These are phyloP conservation scores for Neoboletus brunneissimus DNA, from an alignment of 768 basidiomycete species.

Conservation along the genomic window DNA sequence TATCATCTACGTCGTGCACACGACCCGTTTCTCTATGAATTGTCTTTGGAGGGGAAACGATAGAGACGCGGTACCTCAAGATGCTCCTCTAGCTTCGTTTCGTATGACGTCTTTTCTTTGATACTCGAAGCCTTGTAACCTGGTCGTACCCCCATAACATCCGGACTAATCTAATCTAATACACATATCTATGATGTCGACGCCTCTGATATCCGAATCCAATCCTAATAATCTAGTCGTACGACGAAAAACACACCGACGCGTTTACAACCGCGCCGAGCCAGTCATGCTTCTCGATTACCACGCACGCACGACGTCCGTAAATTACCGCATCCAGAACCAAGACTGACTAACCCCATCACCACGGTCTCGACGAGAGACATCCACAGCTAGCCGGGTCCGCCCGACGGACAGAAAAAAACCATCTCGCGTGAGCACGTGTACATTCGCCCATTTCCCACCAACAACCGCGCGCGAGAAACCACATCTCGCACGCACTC, in stretches of 20 bases:
- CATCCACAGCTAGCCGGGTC: not conserved
- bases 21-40: not conserved
- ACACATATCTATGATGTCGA: not conserved
- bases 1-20: conserved; percentile 15
- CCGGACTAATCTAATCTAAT: too few relatives aligned
- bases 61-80: conserved; percentile 2
- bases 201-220: not conserved
- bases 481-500: not conserved
- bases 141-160: too few relatives aligned
- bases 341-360: conserved; percentile 1
- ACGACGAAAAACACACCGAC: too few relatives aligned
- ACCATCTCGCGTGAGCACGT: not conserved
- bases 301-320: not conserved
- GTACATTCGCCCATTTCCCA: not conserved
- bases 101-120: too few relatives aligned
- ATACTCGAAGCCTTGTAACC: too few relatives aligned
- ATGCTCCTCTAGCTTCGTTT: conserved; percentile 15
- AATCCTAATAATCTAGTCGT: not conserved
- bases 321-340: not conserved
- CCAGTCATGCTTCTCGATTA: not conserved
- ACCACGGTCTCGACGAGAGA: not conserved
- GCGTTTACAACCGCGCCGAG: not conserved
- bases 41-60: conserved; percentile 18
- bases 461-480: not conserved
- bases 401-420: not conserved